phyloP scores from a whole-genome alignment of 164 flowering plant species.

The Annona cherimola region DNA sequence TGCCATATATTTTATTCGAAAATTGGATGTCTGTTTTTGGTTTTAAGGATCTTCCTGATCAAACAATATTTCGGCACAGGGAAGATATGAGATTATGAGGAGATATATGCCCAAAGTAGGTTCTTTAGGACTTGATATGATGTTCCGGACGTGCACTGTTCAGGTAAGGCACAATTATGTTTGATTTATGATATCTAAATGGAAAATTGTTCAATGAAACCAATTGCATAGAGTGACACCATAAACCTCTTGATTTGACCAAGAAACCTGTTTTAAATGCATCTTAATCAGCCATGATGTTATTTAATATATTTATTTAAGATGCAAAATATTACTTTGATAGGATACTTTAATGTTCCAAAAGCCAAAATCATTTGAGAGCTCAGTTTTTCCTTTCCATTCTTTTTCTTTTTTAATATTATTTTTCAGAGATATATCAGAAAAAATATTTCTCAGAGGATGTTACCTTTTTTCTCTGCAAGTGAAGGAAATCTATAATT shows the following conservation, averaged over 20 bases:
- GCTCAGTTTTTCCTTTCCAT: not conserved
- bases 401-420: too few relatives aligned
- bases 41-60: constrained; percentile 2
- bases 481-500: not conserved
- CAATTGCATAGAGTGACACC: too few relatives aligned
- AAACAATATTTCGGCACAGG: constrained; percentile 54
- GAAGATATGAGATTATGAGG: constrained; percentile 91
- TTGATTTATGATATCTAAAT: not conserved
- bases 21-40: not conserved
- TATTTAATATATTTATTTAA: too few relatives aligned
- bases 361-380: too few relatives aligned
- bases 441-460: not conserved
- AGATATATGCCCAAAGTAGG: constrained; percentile 99
- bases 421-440: too few relatives aligned
- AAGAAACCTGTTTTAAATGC: too few relatives aligned
- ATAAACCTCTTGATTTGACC: too few relatives aligned
- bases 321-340: too few relatives aligned
- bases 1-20: not conserved
- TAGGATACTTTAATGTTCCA: too few relatives aligned
- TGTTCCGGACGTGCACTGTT: constrained; percentile 98
- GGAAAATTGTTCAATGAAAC: too few relatives aligned
- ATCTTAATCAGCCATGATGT: too few relatives aligned
- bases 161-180: constrained; percentile 51
- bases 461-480: not conserved
- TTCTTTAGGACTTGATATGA: constrained; percentile 93